Conservation (phyloP, 1,284 basidiomycete genomes). For the Cerrena zonata region DNA sequence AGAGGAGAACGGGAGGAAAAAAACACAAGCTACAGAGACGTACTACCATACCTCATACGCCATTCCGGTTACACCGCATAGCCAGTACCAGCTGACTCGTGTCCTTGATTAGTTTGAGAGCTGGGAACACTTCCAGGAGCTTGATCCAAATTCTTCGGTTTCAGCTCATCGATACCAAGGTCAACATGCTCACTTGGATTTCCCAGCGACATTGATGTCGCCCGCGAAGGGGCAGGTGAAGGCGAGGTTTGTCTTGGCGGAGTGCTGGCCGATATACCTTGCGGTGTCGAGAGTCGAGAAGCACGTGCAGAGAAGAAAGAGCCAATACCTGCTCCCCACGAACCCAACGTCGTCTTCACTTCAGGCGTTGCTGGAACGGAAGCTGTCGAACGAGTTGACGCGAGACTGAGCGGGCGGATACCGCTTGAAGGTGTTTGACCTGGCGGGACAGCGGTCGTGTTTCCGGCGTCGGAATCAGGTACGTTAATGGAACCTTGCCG, state of each 20-base stretch:
- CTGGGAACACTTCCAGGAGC: background rate
- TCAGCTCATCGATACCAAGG: slow-evolving; percentile 13
- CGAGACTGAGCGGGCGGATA: slow-evolving; percentile 24
- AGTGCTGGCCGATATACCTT: slow-evolving; percentile 7
- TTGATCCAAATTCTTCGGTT: slow-evolving; percentile 19
- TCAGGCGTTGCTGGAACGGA: slow-evolving; percentile 25
- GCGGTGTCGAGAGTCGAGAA: slow-evolving; percentile 30
- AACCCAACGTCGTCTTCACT: slow-evolving; percentile 33
- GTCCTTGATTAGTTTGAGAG: background rate
- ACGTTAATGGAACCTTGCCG: slow-evolving; percentile 1
- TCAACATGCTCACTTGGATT: slow-evolving; percentile 3
- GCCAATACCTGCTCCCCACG: slow-evolving; percentile 58
- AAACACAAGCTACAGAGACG: too few species aligned
- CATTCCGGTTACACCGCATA: slow-evolving; percentile 5
- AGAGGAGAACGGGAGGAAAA: too few species aligned
- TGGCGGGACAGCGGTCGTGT: slow-evolving; percentile 5
- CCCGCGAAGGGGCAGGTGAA: slow-evolving; percentile 10
- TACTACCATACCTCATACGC: too few species aligned
- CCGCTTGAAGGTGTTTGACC: slow-evolving; percentile 18
- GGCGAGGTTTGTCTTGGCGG: slow-evolving; percentile 14
- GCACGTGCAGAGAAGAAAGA: slow-evolving; percentile 48
- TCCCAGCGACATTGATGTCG: background rate
- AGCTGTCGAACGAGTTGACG: slow-evolving; percentile 25
- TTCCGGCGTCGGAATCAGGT: slow-evolving; percentile 5
- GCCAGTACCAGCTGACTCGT: slow-evolving; percentile 13